phyloP scores from a whole-genome alignment of 192 early-diverging fungal species.

The Coemansia asiatica region DNA sequence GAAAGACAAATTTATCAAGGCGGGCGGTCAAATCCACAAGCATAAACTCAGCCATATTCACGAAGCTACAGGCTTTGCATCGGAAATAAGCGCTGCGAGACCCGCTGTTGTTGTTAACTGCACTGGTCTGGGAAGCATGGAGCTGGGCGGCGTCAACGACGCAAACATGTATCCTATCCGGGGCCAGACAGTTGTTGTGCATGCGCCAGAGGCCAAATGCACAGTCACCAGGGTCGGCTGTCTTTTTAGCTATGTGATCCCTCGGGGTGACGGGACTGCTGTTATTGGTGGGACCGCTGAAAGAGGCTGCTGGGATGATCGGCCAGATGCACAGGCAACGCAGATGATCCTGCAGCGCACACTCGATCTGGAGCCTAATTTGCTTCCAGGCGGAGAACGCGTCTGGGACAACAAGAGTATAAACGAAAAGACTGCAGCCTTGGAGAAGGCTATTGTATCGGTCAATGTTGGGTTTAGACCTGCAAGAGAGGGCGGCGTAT shows the following conservation, averaged over 20 bases:
- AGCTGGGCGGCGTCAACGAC: slow-evolving; percentile 74
- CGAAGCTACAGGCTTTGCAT: slow-evolving; percentile 11
- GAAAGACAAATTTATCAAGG: slow-evolving; percentile 11
- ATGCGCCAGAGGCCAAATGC: slow-evolving; percentile 66
- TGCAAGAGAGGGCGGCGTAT: slow-evolving; percentile 58
- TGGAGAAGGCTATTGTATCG: slow-evolving; percentile 10
- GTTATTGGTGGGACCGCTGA: slow-evolving; percentile 46
- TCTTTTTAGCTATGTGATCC: slow-evolving; percentile 42
- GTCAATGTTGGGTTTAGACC: slow-evolving; percentile 61
- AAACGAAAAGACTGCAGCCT: slow-evolving; percentile 46
- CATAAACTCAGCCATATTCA: slow-evolving; percentile 16
- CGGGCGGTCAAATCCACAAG: slow-evolving; percentile 20
- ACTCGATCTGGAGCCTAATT: slow-evolving; percentile 47
- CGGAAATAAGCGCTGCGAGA: neutral
- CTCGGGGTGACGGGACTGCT: slow-evolving; percentile 43
- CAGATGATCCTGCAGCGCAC: slow-evolving; percentile 41
- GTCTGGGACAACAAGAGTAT: neutral
- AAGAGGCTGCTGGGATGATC: slow-evolving; percentile 26
- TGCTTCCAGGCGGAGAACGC: slow-evolving; percentile 34
- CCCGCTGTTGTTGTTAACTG: slow-evolving; percentile 71
- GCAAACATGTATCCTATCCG: slow-evolving; percentile 69
- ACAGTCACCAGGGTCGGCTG: slow-evolving; percentile 57
- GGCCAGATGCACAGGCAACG: slow-evolving; percentile 35
- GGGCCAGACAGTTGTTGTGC: slow-evolving; percentile 78
- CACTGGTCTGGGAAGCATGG: slow-evolving; percentile 68